phyloP scores from a whole-genome alignment of 208 protist species.

The Leptomonas seymouri region DNA sequence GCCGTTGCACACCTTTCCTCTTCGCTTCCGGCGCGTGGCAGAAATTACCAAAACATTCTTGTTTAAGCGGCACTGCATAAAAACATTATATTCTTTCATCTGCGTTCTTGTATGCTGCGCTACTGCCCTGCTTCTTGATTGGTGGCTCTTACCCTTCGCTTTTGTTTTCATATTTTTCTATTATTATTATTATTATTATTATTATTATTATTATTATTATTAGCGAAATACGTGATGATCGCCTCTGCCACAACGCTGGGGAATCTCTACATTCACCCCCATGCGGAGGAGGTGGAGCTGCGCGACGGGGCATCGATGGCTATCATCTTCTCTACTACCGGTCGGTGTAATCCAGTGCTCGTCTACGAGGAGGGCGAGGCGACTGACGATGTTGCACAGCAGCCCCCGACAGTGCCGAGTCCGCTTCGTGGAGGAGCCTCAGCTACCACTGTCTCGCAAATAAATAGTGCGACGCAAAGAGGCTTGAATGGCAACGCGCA shows the following conservation, averaged over 20 bases:
- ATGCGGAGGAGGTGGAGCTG: conserved; percentile 54
- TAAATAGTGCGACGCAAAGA: neutral
- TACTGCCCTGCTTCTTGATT: too few species aligned
- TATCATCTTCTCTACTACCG: conserved; percentile 45
- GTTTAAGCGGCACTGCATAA: too few species aligned
- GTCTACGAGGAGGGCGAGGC: conserved; percentile 4
- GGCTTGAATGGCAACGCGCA: neutral
- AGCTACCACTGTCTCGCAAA: neutral
- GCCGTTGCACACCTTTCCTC: too few species aligned
- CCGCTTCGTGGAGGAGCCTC: neutral
- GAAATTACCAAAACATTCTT: too few species aligned
- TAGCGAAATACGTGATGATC: neutral
- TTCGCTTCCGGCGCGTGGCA: too few species aligned
- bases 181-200: neutral
- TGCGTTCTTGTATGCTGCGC: too few species aligned
- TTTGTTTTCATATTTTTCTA: neutral
- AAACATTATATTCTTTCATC: too few species aligned
- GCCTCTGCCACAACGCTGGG: neutral
- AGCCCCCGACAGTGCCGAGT: conserved; percentile 16
- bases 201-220: neutral
- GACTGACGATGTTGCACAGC: neutral
- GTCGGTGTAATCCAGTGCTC: conserved; percentile 21
- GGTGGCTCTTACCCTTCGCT: neutral
- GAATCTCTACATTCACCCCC: conserved; percentile 19
- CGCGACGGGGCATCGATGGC: conserved; percentile 16